Percentiles rank a stretch among this genome's conserved stretches.
These are phyloP conservation scores for Mortierella sp. DNA, from an alignment of 371 early-diverging fungal species.

Conservation along the genomic window DNA sequence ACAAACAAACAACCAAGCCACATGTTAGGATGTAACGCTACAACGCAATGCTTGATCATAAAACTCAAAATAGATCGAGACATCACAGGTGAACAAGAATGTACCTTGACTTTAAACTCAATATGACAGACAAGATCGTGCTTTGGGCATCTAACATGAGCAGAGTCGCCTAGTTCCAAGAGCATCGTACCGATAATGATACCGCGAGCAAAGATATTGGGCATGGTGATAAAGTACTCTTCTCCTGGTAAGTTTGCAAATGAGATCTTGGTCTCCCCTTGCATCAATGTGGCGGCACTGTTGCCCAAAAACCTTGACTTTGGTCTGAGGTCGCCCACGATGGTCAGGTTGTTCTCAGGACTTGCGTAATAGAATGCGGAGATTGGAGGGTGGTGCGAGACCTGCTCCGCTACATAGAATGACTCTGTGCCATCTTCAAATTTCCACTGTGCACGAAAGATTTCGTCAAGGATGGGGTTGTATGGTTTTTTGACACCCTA, in stretches of 20 bases:
- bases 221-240: conserved; percentile 84
- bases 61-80: no score
- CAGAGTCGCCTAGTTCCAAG: conserved; percentile 90
- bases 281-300: conserved; percentile 91
- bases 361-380: conserved; percentile 89
- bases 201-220: conserved; percentile 95
- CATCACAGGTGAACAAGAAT: no score
- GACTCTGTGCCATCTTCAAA: conserved; percentile 81
- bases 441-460: conserved; percentile 85
- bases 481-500: conserved; percentile 98
- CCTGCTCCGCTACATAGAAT: conserved; percentile 93
- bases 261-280: conserved; percentile 78
- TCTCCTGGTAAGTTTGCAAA: conserved; percentile 77
- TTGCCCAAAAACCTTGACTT: conserved; percentile 94
- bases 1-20: neutral
- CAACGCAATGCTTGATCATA: neutral
- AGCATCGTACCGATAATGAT: conserved; percentile 95
- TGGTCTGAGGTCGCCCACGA: conserved; percentile 89
- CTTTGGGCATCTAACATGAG: conserved; percentile 78
- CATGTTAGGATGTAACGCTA: neutral
- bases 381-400: conserved; percentile 97
- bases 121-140: conserved; percentile 83
- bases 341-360: conserved; percentile 85
- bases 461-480: conserved; percentile 96
- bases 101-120: conserved; percentile 95